Conservation (phyloP, 495 filamentous ascomycete genomes). For the Sabuloglossum arenarium region DNA sequence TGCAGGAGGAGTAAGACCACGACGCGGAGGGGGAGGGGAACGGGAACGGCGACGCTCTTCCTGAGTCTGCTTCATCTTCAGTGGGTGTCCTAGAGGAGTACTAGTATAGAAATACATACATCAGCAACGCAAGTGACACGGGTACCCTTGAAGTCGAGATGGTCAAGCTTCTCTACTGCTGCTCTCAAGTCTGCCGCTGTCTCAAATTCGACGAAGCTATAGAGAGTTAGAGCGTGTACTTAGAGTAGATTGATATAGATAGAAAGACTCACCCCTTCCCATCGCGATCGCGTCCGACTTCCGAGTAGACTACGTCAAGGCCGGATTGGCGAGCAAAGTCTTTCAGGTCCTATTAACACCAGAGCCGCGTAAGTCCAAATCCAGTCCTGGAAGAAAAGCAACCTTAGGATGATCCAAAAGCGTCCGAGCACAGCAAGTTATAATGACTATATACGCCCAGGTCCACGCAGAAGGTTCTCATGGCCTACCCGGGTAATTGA, state of each 20-base stretch:
- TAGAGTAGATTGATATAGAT: background rate
- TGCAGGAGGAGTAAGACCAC: slow-evolving; percentile 35
- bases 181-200: slow-evolving; percentile 71
- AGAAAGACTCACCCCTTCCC: slow-evolving; percentile 70
- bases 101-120: slow-evolving; percentile 30
- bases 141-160: slow-evolving; percentile 72
- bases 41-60: slow-evolving; percentile 59
- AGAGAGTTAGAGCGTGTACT: slow-evolving; percentile 9
- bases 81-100: slow-evolving; percentile 7
- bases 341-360: slow-evolving; percentile 72
- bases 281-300: slow-evolving; percentile 81
- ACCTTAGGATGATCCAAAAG: background rate
- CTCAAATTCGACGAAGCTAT: slow-evolving; percentile 94
- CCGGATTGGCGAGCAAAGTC: slow-evolving; percentile 95
- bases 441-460: background rate
- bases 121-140: slow-evolving; percentile 68
- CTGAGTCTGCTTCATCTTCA: slow-evolving; percentile 33
- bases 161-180: slow-evolving; percentile 84
- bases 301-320: slow-evolving; percentile 93
- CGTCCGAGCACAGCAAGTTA: background rate
- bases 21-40: slow-evolving; percentile 48
- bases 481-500: background rate
- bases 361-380: slow-evolving; percentile 35
- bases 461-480: background rate
- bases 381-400: slow-evolving; percentile 3